Evolutionary conservation across 495 filamentous ascomycete species (phyloP), one percentile per base, ranked within the genome.

Genomic region (Daldinia grandis): DNA sequence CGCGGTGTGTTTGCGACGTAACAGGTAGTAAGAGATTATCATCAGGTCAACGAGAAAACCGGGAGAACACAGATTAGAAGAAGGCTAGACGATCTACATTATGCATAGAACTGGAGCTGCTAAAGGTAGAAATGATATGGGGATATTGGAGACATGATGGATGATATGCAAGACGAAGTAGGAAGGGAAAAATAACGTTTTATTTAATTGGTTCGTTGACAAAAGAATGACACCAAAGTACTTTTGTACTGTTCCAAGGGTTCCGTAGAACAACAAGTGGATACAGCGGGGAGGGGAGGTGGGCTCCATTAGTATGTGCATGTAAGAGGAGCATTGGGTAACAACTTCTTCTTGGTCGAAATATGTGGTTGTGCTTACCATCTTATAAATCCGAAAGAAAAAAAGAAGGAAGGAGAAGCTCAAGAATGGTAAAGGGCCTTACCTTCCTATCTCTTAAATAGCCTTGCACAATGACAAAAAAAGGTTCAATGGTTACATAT

Each of bases 151-250:
- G 38, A 65, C 17, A 57, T 62, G 19, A 21, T 21, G 42, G 9
- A 47, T 2, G 42, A 66, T 47, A 66, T 62, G 68, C 50, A 62
- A 58, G 25, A 66, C 37, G 62, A 63, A 59, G 53, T 50, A 68
- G 53, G 28, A 51, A 58, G 31, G 19, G 3, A 57, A 27, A 61
- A 65, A 59, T 62, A 17, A 7, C 30, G 35, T 30, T 30, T 17
- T 49, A 62, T 62, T 58, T 66, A 17, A 71, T 71, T 71, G 68
- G 68, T 40, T 30, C 19, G 33, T 44, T 24, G 33, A 62, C 2
- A 27, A 55, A 59, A 51, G 31, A 30, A 54, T 55, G 40, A 31
- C 19, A 25, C 35, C 17, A 49, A 31, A 44, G 59, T 62, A 51
- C 35, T 24, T 44, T 31, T 14, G 31, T 58, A 65, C 30, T 17